Conservation (phyloP, 768 basidiomycete species). For the Russula emetica region DNA sequence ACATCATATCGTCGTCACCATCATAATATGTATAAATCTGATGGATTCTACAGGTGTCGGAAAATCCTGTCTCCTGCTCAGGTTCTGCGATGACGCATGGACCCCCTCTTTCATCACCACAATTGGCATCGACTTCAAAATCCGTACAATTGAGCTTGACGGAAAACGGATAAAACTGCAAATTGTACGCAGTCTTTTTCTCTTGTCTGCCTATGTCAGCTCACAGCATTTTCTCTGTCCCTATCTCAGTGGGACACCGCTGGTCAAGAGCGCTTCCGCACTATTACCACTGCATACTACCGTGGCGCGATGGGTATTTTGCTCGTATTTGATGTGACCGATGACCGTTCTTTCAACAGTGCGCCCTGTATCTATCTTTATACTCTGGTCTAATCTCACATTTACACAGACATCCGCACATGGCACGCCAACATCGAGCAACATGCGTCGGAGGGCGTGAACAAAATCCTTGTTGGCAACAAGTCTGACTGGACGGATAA, state of each 20-base stretch:
- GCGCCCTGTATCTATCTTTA: conserved; percentile 34
- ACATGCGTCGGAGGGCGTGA: conserved; percentile 97
- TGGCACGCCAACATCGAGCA: conserved; percentile 99
- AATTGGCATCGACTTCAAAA: conserved; percentile 99
- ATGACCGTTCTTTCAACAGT: conserved; percentile 95
- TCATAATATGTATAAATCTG: neutral
- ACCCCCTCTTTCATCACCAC: conserved; percentile 99
- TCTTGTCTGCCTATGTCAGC: neutral
- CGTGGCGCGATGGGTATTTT: conserved; percentile 98
- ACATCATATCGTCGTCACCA: conserved; percentile 8
- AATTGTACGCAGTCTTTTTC: conserved; percentile 59
- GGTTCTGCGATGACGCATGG: conserved; percentile 99
- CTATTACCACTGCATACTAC: conserved; percentile 98
- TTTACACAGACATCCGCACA: conserved; percentile 80
- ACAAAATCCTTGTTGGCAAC: conserved; percentile 99
- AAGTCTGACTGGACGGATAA: conserved; percentile 99
- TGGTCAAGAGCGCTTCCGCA: conserved; percentile 97
- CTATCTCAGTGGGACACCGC: conserved; percentile 90
- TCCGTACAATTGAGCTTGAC: conserved; percentile 96
- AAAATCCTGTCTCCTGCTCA: conserved; percentile 91
- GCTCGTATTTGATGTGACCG: conserved; percentile 97
- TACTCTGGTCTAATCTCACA: neutral
- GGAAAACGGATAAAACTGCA: conserved; percentile 99
- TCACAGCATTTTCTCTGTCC: neutral
- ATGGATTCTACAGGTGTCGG: conserved; percentile 63